phyloP scores from a whole-genome alignment of 495 filamentous ascomycete species.

The Sabuloglossum arenarium region DNA sequence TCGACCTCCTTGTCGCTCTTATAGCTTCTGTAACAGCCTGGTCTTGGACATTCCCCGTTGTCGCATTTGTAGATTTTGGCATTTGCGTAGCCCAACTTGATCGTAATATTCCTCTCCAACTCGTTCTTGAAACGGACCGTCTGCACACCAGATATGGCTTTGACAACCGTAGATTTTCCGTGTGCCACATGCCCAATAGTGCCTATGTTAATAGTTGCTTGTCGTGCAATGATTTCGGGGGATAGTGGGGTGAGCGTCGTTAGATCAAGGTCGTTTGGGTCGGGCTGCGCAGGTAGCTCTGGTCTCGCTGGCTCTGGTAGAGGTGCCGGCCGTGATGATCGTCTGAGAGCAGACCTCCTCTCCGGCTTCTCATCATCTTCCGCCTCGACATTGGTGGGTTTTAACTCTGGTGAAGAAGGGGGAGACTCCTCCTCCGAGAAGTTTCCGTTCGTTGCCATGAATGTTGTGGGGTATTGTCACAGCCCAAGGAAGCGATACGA shows the following conservation, averaged over 20 bases:
- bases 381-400: constrained; percentile 33
- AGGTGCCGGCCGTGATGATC: constrained; percentile 26
- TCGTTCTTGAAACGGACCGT: constrained; percentile 99
- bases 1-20: constrained; percentile 97
- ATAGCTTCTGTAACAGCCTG: constrained; percentile 89
- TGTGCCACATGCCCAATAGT: constrained; percentile 98
- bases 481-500: background rate
- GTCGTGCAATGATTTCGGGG: constrained; percentile 87
- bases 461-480: background rate
- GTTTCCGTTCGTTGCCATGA: constrained; percentile 3
- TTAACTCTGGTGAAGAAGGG: constrained; percentile 19
- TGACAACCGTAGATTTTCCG: constrained; percentile 95
- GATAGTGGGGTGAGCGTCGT: constrained; percentile 60
- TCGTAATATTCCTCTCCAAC: constrained; percentile 94
- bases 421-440: constrained; percentile 3
- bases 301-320: constrained; percentile 45
- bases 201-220: constrained; percentile 97
- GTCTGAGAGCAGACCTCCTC: constrained; percentile 49
- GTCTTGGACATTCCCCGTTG: constrained; percentile 70
- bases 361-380: constrained; percentile 41
- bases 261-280: constrained; percentile 68
- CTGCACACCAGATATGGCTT: constrained; percentile 96
- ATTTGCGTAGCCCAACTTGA: constrained; percentile 98
- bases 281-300: constrained; percentile 48
- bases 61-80: constrained; percentile 99